Base-by-base conservation (phyloP, 2,329 filamentous ascomycete genomes). In the Mycosphaerella arachidis region DNA sequence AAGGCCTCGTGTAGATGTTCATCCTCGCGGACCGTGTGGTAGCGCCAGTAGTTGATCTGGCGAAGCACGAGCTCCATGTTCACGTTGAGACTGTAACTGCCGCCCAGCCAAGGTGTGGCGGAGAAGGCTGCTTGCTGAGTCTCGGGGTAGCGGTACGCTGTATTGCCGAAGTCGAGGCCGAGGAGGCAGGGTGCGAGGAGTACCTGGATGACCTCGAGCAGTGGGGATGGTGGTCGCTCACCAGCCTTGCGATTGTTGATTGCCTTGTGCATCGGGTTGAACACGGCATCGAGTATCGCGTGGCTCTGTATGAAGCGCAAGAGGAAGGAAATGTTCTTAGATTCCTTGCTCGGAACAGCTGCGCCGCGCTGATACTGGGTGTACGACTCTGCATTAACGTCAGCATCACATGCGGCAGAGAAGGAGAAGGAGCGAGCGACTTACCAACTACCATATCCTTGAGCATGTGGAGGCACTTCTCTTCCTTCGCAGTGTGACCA, bases 31-130 rank as follows among this genome's bases (percentile, higher is more conserved):
- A 75, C 75, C 67, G 83, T 75, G 62, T 84, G 79, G 53, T 78
- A 76, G 50, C 78, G 78, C 72, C 83, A 84, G 73, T 83, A 84
- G 61, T 82, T 82, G 48, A 80, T 67, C 43, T 77, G 72, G 62
- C 82, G 77, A 5, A 82, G 67, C 2, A 79, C 55, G 76, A 77
- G 82, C 1, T 74, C 68, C 55, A 79, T 70, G 62, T 83, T 79
- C 54, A 83, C 64, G 1, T 73, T 62, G 3, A 68, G 57, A 33
- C 73, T 71, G 27, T 71, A 68, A 33, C 61, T 61, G 16, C 78
- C 78, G 9, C 56, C 46, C 63, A 80, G 82, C 6, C 83, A 69
- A 0, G 77, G 77, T 3, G 71, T 64, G 5, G 72, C 64, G 12
- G 69, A 65, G 64, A 84, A 84, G 1, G 75, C 80, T 20, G 72